Percentiles rank a stretch among this genome's conserved stretches.
These are phyloP conservation scores for Apophysomyces elegans DNA, from an alignment of 371 early-diverging fungal species.

Conservation along the genomic window DNA sequence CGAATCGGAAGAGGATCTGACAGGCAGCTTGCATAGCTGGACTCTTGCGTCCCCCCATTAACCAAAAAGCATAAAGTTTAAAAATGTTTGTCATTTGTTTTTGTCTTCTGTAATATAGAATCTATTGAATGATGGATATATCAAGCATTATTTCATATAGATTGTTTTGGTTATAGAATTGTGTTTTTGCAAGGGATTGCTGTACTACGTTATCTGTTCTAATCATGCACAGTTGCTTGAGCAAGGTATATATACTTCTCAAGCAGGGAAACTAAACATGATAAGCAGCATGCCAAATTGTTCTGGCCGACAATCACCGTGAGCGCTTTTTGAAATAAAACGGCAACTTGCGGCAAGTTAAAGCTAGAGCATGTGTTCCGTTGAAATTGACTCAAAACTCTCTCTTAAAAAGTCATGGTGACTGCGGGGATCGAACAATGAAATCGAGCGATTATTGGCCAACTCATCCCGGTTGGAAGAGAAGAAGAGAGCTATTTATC, in stretches of 20 bases:
- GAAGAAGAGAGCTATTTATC: no score
- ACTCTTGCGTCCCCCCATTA: neutral
- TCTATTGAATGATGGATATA: neutral
- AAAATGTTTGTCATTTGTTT: neutral
- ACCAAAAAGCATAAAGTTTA: neutral
- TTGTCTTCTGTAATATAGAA: neutral
- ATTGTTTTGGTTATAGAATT: no score
- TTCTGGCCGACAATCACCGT: no score
- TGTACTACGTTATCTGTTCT: no score
- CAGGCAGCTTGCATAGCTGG: constrained; percentile 2
- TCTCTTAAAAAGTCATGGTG: neutral
- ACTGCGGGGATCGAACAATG: neutral
- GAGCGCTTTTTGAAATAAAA: no score
- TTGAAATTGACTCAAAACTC: neutral
- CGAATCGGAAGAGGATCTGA: constrained; percentile 3
- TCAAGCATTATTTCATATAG: no score
- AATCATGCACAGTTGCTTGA: no score
- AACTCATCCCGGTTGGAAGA: neutral
- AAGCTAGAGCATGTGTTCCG: no score
- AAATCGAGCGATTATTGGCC: neutral
- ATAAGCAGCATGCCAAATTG: no score
- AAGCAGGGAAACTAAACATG: no score
- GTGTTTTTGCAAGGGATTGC: neutral
- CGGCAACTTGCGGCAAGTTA: no score
- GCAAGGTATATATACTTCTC: no score